A percentile compares a stretch with the other conserved stretches of the same genome.
These are phyloP conservation scores for Tausonia pullulans DNA, from an alignment of 1,284 basidiomycete genomes.

Conservation along the genomic window DNA sequence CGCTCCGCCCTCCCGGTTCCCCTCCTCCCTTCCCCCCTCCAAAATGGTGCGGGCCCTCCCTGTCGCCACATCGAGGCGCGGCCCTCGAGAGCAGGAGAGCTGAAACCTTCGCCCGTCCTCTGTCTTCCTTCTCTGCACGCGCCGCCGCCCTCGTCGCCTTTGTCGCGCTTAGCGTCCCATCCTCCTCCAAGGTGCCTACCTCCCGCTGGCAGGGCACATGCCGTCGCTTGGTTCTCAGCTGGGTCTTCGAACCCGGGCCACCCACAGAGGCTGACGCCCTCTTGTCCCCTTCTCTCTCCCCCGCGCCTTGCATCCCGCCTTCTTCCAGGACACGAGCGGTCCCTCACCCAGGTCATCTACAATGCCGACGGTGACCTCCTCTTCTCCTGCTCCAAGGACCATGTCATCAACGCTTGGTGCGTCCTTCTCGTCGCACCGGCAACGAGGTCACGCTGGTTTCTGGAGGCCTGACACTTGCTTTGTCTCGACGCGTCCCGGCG, in stretches of 20 bases:
- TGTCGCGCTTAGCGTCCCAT: constrained; percentile 1
- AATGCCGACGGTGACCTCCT: constrained; percentile 93
- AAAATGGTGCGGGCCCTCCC: neutral
- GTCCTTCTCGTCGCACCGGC: neutral
- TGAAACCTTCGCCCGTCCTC: neutral
- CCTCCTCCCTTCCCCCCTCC: neutral
- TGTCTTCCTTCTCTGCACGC: neutral
- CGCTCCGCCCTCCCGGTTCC: too few species aligned
- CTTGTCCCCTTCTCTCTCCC: neutral
- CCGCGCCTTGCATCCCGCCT: too few species aligned
- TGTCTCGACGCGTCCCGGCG: neutral
- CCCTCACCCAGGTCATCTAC: constrained; percentile 93
- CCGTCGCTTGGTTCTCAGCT: neutral
- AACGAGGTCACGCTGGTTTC: neutral
- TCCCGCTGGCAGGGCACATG: neutral
- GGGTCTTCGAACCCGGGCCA: neutral
- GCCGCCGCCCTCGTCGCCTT: too few species aligned
- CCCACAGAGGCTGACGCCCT: neutral
- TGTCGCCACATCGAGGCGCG: neutral
- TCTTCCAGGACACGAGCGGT: constrained; percentile 79
- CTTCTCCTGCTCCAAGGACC: constrained; percentile 93
- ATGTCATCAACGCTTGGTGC: constrained; percentile 85
- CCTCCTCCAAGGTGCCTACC: constrained; percentile 21
- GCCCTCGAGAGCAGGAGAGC: neutral
- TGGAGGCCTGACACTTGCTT: neutral